phyloP scores from a whole-genome alignment of 176 grass and related monocot species.

The Oryza glaberrima region DNA sequence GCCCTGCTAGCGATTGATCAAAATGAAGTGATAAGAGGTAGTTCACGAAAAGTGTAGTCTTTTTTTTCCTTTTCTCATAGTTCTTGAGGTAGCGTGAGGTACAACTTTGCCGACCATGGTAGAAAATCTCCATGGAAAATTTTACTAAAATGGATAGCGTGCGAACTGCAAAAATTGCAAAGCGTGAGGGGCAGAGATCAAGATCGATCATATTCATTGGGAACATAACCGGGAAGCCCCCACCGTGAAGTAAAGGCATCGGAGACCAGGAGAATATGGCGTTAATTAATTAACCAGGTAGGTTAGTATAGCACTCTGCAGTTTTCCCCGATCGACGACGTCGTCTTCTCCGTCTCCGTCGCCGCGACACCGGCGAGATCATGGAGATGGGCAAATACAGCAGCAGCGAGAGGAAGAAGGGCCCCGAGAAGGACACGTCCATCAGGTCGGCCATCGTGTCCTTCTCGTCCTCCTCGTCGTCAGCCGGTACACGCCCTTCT shows the following conservation, averaged over 20 bases:
- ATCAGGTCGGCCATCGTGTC: constrained; percentile 24
- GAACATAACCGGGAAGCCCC: neutral
- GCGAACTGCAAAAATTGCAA: neutral
- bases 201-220: neutral
- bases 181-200: neutral
- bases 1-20: neutral
- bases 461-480: neutral
- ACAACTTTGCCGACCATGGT: neutral
- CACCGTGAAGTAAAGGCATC: neutral
- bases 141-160: neutral
- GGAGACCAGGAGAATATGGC: neutral
- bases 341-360: neutral
- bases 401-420: neutral
- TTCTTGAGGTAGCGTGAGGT: neutral
- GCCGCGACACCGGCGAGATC: neutral
- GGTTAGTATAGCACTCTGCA: too few species aligned
- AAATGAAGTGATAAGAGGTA: neutral
- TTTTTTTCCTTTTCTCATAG: neutral
- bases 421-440: neutral
- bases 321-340: neutral
- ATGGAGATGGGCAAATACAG: neutral
- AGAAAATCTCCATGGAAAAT: neutral
- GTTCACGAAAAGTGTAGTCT: neutral
- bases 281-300: neutral
- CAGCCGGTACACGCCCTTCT: neutral